Evolutionary conservation across 768 basidiomycete genomes (phyloP), one percentile per base, ranked within the genome.

Genomic region (Trametes cubensis): DNA sequence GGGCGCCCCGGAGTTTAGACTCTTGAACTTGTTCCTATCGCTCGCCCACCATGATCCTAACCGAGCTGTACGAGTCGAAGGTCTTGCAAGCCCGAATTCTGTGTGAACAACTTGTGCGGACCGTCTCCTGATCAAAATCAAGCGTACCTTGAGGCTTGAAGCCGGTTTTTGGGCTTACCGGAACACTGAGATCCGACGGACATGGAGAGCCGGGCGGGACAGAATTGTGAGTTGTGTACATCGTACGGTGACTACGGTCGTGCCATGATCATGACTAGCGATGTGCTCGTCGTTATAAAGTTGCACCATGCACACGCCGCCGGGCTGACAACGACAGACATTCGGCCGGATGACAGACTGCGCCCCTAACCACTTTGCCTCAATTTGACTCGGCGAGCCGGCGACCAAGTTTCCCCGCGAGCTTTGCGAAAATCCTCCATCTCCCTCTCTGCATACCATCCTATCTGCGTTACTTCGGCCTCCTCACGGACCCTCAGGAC

Each of bases 331-430:
- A 21, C 11, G 10, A 34, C 2, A 34, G 34, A 34, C 34, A 10
- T 5, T 6, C 10, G 42, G 17, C 18, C 42, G 42, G 42, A 17
- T 44, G 13, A n/a, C 41, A 4, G n/a, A 4, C 39, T 53, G 52
- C 40, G 52, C 52, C 41, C 39, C 52, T 54, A 42, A 20, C 18
- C 4, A 17, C 11, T 40, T 25, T 42, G 21, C 52, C 25, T 41
- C 15, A 41, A 38, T 28, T 41, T 60, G 44, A 41, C 45, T 55
- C 59, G 59, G 61, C 30, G 54, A 25, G 55, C 54, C 59, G 59
- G 61, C 30, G 54, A 25, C 61, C 54, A 28, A 62, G 41, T 62
- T 62, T 62, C 56, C 15, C 61, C 60, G 60, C 17, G 25, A 18
- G 18, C 11, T 40, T 23, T 28, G 28, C 41, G 23, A 49, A 25